phyloP scores from a whole-genome alignment of 2,329 filamentous ascomycete genomes.

The Fusarium nygamai region DNA sequence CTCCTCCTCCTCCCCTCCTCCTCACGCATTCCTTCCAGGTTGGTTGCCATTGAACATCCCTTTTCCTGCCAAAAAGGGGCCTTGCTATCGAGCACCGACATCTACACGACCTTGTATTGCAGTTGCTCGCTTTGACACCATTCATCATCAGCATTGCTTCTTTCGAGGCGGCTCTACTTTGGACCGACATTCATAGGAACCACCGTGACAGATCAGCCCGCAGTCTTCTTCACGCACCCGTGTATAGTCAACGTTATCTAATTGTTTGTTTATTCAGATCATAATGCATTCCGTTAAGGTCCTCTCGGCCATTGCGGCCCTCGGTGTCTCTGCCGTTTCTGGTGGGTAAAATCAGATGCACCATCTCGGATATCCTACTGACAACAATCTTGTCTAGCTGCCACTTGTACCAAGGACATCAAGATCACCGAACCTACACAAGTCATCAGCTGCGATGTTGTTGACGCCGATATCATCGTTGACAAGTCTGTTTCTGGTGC shows the following conservation, averaged over 20 bases:
- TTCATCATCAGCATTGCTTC: conserved; percentile 19
- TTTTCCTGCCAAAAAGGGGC: neutral
- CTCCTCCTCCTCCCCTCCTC: neutral
- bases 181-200: conserved; percentile 24
- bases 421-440: conserved; percentile 71
- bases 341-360: conserved; percentile 48
- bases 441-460: conserved; percentile 72
- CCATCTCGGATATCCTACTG: neutral
- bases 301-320: conserved; percentile 57
- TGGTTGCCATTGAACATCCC: conserved; percentile 24
- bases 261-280: conserved; percentile 41
- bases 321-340: conserved; percentile 53
- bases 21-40: conserved; percentile 33
- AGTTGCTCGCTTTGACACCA: neutral
- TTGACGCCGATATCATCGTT: conserved; percentile 75
- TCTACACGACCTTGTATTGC: neutral
- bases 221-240: neutral
- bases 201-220: neutral
- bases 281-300: conserved; percentile 60
- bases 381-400: conserved; percentile 36
- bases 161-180: conserved; percentile 8
- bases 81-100: neutral
- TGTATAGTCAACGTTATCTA: conserved; percentile 19
- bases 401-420: conserved; percentile 63
- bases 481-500: conserved; percentile 62